These are phyloP conservation scores for Aspergillus diversus DNA, from an alignment of 495 filamentous ascomycete genomes.

Conservation along the genomic window DNA sequence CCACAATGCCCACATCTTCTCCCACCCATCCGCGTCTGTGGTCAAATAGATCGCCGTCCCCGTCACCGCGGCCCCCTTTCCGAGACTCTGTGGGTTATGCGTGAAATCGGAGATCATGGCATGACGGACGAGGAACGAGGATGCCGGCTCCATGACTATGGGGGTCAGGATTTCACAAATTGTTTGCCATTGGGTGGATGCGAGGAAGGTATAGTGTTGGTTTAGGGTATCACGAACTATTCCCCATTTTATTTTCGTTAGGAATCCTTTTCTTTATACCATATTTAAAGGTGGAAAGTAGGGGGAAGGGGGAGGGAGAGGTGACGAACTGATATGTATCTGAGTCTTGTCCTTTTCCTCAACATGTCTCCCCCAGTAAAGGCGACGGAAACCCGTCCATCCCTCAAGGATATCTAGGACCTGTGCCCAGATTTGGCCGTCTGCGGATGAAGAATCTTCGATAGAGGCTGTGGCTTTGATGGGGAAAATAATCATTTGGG, in stretches of 20 bases:
- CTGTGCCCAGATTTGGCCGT: constrained; percentile 26
- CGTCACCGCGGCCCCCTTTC: constrained; percentile 24
- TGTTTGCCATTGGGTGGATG: constrained; percentile 24
- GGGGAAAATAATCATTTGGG: constrained; percentile 33
- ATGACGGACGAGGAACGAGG: constrained; percentile 24
- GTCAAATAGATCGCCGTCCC: constrained; percentile 29
- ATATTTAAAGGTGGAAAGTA: not conserved
- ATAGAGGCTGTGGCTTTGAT: constrained; percentile 26
- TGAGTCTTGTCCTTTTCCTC: constrained; percentile 26
- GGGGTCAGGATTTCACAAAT: too few relatives aligned
- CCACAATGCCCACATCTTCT: constrained; percentile 33
- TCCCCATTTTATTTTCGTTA: not conserved
- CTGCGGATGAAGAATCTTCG: constrained; percentile 22
- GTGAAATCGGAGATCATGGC: constrained; percentile 29
- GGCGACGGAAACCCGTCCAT: constrained; percentile 24
- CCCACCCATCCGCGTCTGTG: constrained; percentile 22
- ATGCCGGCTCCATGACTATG: not conserved
- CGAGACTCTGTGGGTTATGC: constrained; percentile 19
- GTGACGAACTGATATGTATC: constrained; percentile 29
- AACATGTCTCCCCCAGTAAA: constrained; percentile 31
- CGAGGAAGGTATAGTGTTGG: constrained; percentile 29
- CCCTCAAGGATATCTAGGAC: constrained; percentile 25
- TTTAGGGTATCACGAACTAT: constrained; percentile 25
- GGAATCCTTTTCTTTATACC: not conserved
- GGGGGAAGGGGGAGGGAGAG: not conserved